A percentile compares a stretch with the other conserved stretches of the same genome.
phyloP scores from a whole-genome alignment of 140 eudicot genomes.

The Cichorium intybus region DNA sequence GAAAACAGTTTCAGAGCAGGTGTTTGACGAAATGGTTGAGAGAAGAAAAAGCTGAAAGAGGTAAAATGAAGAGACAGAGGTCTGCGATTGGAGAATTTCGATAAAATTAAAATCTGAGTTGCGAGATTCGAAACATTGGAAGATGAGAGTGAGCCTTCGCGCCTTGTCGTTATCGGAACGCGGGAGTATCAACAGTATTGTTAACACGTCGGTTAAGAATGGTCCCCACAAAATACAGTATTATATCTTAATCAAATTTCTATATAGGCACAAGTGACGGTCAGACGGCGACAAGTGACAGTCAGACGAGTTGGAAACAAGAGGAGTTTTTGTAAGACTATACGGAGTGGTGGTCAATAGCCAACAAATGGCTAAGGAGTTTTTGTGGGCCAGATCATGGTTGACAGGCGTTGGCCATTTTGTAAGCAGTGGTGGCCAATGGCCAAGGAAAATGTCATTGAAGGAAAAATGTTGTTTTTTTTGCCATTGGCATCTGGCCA shows the following conservation, averaged over 20 bases:
- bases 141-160: slow-evolving; percentile 13
- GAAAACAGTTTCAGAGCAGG: slow-evolving; percentile 17
- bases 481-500: too few species aligned
- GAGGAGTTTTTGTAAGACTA: too few species aligned
- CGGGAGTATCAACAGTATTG: slow-evolving; percentile 14
- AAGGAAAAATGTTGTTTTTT: too few species aligned
- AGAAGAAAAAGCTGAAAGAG: background rate
- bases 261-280: too few species aligned
- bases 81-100: background rate
- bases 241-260: background rate
- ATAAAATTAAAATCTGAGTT: slow-evolving; percentile 12
- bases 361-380: too few species aligned
- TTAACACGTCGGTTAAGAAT: slow-evolving; percentile 10
- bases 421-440: too few species aligned
- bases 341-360: too few species aligned
- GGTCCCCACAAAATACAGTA: background rate
- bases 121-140: slow-evolving; percentile 12
- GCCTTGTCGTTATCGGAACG: slow-evolving; percentile 34
- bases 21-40: slow-evolving; percentile 29
- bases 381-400: too few species aligned
- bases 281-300: background rate
- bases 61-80: background rate
- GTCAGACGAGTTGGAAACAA: background rate
- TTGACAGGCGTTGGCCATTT: too few species aligned
- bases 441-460: too few species aligned